Conservation (phyloP, 2,329 filamentous ascomycete genomes). For the Neocucurbitaria cava region DNA sequence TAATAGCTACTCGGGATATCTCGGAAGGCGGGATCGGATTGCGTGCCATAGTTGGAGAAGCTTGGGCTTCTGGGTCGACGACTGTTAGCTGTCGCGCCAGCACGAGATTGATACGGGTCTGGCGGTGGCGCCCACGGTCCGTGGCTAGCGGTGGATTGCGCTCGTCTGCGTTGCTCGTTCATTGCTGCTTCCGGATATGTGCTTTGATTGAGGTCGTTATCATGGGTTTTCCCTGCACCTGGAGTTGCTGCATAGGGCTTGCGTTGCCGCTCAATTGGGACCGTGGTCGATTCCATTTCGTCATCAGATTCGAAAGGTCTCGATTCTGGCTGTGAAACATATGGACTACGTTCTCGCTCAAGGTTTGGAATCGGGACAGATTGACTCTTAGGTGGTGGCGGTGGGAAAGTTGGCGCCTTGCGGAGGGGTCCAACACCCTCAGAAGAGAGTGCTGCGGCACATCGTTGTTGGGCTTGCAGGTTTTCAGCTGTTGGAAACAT, state of each 20-base stretch:
- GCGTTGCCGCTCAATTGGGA: constrained; percentile 69
- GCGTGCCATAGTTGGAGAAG: constrained; percentile 42
- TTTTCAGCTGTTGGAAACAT: constrained; percentile 71
- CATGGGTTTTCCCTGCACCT: constrained; percentile 65
- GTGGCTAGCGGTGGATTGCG: constrained; percentile 43
- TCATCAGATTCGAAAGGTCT: constrained; percentile 44
- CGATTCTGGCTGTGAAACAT: constrained; percentile 33
- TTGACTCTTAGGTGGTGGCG: constrained; percentile 42
- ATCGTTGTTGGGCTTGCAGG: constrained; percentile 62
- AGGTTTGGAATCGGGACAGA: constrained; percentile 24
- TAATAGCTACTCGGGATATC: constrained; percentile 43
- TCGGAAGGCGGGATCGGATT: constrained; percentile 42
- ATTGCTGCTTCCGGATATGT: constrained; percentile 32
- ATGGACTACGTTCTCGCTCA: constrained; percentile 47
- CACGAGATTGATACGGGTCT: constrained; percentile 29
- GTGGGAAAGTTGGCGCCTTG: constrained; percentile 43
- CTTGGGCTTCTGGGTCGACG: constrained; percentile 43
- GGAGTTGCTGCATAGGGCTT: constrained; percentile 69
- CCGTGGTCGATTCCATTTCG: constrained; percentile 45
- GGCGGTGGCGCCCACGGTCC: constrained; percentile 36
- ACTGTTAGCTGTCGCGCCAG: constrained; percentile 22
- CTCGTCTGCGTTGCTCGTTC: constrained; percentile 34
- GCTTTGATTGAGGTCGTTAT: constrained; percentile 40
- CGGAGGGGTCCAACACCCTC: constrained; percentile 50
- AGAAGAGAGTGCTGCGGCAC: constrained; percentile 66